Base-by-base conservation (phyloP, 1,284 basidiomycete genomes). In the Puccinia horiana region DNA sequence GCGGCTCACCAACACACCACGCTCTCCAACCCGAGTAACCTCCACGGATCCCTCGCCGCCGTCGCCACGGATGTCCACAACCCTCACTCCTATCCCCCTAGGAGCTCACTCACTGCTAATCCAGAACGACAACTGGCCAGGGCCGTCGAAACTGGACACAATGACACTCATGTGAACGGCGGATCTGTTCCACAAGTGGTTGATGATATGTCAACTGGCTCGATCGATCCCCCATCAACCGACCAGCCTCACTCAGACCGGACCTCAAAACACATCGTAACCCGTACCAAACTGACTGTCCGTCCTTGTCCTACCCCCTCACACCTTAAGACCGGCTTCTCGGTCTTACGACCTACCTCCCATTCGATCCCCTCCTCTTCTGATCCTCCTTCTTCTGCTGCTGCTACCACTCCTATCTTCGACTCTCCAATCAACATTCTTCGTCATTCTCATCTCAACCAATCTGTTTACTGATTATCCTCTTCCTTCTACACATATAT, bases 11-110 rank as follows among this genome's bases (percentile, higher is more conserved):
- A 78, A 52, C 61, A 47, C 26, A 44, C 37, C 37, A 1, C n/a
- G 8, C 42, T 49, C 29, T 54, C 54, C 2, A 76, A 61, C 40
- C 54, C 61, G 9, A 76, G 42, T 29, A 76, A 47, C 61, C 56
- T 76, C 20, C 74, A 29, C 47, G 61, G 65, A 40, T 52, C 76
- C 4, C 44, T 52, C n/a, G n/a, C 42, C 47, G 29, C 18, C 12
- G 44, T 78, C 32, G 40, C 58, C 9, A 54, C 75, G 2, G 75
- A 58, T n/a, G 44, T 76, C 56, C 56, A 58, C 20, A 63, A 44
- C 76, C 56, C 65, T 1, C 76, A 78, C 32, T 78, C 76, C 14
- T 78, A 78, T 47, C 76, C 76, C 32, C 76, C 76, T 2, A 61
- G 76, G 32, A 42, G n/a, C 26, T 67, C 76, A 0, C 42, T 49